A percentile compares a stretch with the other conserved stretches of the same genome.
These are phyloP conservation scores for Wickerhamomyces kurtzmanii DNA, from an alignment of 805 yeast genomes.

Conservation along the genomic window DNA sequence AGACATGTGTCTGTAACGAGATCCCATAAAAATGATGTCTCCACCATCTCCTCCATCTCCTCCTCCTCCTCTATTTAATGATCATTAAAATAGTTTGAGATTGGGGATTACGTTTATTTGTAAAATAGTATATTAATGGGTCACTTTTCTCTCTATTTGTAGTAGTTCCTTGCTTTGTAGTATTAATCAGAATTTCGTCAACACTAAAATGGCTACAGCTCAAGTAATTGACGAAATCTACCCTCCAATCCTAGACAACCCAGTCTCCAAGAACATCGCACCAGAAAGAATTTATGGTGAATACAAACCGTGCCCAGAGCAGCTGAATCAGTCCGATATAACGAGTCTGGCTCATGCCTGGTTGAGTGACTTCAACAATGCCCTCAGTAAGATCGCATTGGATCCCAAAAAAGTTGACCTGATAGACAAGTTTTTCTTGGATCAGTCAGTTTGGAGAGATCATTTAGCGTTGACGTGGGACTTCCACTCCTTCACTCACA, in stretches of 20 bases:
- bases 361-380: constrained; percentile 19
- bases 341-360: constrained; percentile 18
- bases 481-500: constrained; percentile 21
- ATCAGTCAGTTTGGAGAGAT: constrained; percentile 27
- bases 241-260: constrained; percentile 14
- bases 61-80: no score
- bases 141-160: no score
- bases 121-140: no score
- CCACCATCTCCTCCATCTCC: no score
- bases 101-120: no score
- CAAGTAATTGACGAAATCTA: constrained; percentile 14
- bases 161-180: no score
- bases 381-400: constrained; percentile 8
- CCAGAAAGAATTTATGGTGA: constrained; percentile 18
- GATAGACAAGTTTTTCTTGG: constrained; percentile 15
- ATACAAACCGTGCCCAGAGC: constrained; percentile 16
- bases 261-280: constrained; percentile 17
- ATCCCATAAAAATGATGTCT: no score
- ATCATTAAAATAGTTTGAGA: no score
- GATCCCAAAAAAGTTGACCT: no score
- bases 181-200: no score
- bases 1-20: no score
- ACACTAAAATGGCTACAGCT: constrained; percentile 9
- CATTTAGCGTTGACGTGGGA: constrained; percentile 24
- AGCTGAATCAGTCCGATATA: constrained; percentile 15